Evolutionary conservation across 148 eudicot genomes (phyloP).

Genomic region (Vaccinium myrtillus): DNA sequence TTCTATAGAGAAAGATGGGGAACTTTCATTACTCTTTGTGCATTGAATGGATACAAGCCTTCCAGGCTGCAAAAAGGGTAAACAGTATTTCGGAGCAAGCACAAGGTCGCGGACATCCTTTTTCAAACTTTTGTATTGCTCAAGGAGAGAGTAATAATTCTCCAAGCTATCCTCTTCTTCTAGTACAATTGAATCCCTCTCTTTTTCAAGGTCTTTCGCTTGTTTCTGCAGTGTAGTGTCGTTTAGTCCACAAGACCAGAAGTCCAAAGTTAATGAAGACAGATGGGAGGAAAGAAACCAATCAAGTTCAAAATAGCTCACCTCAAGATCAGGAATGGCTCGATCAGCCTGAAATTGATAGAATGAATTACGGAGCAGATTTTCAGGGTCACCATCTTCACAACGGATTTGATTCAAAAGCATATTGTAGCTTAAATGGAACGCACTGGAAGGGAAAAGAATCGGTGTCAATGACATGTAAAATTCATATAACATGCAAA

Average conservation of each 20-base stretch:
- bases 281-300: not conserved
- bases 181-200: slow-evolving; percentile 79
- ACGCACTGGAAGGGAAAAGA: slow-evolving; percentile 62
- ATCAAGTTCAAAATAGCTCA: slow-evolving; percentile 27
- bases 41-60: slow-evolving; percentile 78
- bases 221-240: slow-evolving; percentile 58
- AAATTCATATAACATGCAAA: not conserved
- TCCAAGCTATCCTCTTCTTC: slow-evolving; percentile 88
- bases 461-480: slow-evolving; percentile 5
- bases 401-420: slow-evolving; percentile 86
- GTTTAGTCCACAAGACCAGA: slow-evolving; percentile 15
- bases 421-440: slow-evolving; percentile 98
- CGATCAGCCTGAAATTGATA: slow-evolving; percentile 94
- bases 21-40: slow-evolving; percentile 44
- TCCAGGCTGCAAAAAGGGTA: slow-evolving; percentile 96
- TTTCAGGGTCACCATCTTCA: slow-evolving; percentile 97
- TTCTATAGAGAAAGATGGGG: slow-evolving; percentile 56
- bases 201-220: slow-evolving; percentile 66
- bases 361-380: slow-evolving; percentile 92
- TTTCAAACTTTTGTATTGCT: slow-evolving; percentile 76
- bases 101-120: slow-evolving; percentile 73
- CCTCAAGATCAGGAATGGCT: slow-evolving; percentile 93
- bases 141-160: slow-evolving; percentile 70
- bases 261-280: not conserved
- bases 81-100: slow-evolving; percentile 70